Percentiles rank a stretch among this genome's conserved stretches.
Evolutionary conservation across 352 stramenopile species (phyloP).

Genomic region (Phytophthora sojae): DNA sequence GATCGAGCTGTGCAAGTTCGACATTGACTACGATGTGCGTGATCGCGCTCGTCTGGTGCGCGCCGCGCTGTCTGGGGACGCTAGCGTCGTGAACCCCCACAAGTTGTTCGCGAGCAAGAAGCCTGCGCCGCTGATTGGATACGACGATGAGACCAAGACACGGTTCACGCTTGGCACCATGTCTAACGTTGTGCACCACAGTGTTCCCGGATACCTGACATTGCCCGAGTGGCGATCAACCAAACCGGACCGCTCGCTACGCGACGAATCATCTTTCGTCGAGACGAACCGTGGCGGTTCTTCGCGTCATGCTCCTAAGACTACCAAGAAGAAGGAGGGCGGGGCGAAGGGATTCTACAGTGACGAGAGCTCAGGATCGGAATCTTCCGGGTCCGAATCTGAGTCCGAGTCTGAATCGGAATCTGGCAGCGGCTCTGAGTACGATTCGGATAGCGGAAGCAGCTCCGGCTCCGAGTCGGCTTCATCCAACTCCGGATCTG

Average conservation of each 20-base stretch:
- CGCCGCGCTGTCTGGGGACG: slow-evolving; percentile 66
- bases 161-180: slow-evolving; percentile 90
- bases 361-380: slow-evolving; percentile 59
- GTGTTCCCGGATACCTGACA: slow-evolving; percentile 80
- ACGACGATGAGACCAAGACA: slow-evolving; percentile 73
- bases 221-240: slow-evolving; percentile 78
- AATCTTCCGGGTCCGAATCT: slow-evolving; percentile 40
- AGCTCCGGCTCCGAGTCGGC: slow-evolving; percentile 41
- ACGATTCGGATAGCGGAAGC: slow-evolving; percentile 41
- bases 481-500: slow-evolving; percentile 54
- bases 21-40: slow-evolving; percentile 93
- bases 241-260: slow-evolving; percentile 74
- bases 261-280: slow-evolving; percentile 72
- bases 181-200: slow-evolving; percentile 88
- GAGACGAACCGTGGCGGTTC: slow-evolving; percentile 42
- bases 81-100: slow-evolving; percentile 65
- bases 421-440: slow-evolving; percentile 51
- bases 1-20: slow-evolving; percentile 93
- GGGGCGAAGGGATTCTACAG: slow-evolving; percentile 71
- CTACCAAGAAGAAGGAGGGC: slow-evolving; percentile 45
- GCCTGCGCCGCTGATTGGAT: slow-evolving; percentile 76
- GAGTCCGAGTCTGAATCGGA: slow-evolving; percentile 50
- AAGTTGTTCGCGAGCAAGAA: slow-evolving; percentile 87
- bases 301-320: slow-evolving; percentile 28
- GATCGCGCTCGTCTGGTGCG: slow-evolving; percentile 92